Evolutionary conservation across 129 eudicot species (phyloP).

Genomic region (Artemisia argyi): DNA sequence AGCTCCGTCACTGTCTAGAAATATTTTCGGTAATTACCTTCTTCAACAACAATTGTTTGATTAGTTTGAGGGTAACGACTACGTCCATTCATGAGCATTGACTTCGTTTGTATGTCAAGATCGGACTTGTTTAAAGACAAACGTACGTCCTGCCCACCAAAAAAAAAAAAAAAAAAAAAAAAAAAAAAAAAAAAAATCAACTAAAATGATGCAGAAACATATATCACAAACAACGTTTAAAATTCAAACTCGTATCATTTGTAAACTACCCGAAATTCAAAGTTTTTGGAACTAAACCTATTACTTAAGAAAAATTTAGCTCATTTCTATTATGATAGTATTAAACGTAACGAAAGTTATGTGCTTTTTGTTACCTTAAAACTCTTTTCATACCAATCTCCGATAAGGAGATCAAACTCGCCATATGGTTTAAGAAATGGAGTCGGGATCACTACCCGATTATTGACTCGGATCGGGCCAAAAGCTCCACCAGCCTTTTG

Average conservation of each 20-base stretch:
- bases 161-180: too few species aligned
- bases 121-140: slow-evolving; percentile 20
- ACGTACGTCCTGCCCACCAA: slow-evolving; percentile 35
- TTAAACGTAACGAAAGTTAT: background rate
- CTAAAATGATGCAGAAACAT: background rate
- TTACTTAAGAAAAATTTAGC: background rate
- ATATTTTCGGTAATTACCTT: slow-evolving; percentile 20
- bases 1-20: too few species aligned
- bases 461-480: slow-evolving; percentile 60
- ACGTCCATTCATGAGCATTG: slow-evolving; percentile 55
- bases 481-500: slow-evolving; percentile 72
- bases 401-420: slow-evolving; percentile 54
- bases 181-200: background rate
- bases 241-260: too few species aligned
- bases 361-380: slow-evolving; percentile 41
- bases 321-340: background rate
- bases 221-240: background rate
- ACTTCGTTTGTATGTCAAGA: slow-evolving; percentile 26
- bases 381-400: slow-evolving; percentile 54
- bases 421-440: slow-evolving; percentile 48
- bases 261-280: background rate
- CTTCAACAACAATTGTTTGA: slow-evolving; percentile 27
- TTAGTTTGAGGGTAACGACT: slow-evolving; percentile 41
- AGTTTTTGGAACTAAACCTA: background rate
- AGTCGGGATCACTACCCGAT: slow-evolving; percentile 31